These are phyloP conservation scores for Backusella circina DNA, from an alignment of 192 early-diverging fungal species.

Conservation along the genomic window DNA sequence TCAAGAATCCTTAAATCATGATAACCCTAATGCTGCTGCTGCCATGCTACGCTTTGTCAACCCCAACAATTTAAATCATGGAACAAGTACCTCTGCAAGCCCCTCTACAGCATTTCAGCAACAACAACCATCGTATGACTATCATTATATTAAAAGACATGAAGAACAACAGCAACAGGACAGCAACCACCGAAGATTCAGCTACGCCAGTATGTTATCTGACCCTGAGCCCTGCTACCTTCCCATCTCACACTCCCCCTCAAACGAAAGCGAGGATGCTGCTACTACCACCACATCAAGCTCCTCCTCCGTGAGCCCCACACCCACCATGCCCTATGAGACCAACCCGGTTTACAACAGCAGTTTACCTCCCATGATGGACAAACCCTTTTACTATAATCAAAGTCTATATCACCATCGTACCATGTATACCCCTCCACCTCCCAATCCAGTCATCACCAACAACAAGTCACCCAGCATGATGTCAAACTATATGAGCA, in stretches of 20 bases:
- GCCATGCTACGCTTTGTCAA: constrained; percentile 4
- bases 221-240: constrained; percentile 6
- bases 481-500: neutral
- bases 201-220: constrained; percentile 10
- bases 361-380: neutral
- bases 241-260: neutral
- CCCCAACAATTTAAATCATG: neutral
- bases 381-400: neutral
- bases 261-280: constrained; percentile 5
- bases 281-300: neutral
- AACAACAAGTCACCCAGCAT: neutral
- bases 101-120: neutral
- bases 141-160: constrained; percentile 5
- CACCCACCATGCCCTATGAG: neutral
- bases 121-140: neutral
- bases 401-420: neutral
- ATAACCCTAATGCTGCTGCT: neutral
- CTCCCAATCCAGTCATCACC: neutral
- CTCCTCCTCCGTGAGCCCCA: neutral
- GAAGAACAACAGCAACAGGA: neutral
- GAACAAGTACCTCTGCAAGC: neutral
- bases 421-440: neutral
- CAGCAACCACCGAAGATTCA: neutral
- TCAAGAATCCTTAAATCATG: constrained; percentile 1
- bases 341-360: neutral